These are phyloP conservation scores for Rhytidiadelphus loreus DNA, from an alignment of 225 moss, liverwort and hornwort species.

Conservation along the genomic window DNA sequence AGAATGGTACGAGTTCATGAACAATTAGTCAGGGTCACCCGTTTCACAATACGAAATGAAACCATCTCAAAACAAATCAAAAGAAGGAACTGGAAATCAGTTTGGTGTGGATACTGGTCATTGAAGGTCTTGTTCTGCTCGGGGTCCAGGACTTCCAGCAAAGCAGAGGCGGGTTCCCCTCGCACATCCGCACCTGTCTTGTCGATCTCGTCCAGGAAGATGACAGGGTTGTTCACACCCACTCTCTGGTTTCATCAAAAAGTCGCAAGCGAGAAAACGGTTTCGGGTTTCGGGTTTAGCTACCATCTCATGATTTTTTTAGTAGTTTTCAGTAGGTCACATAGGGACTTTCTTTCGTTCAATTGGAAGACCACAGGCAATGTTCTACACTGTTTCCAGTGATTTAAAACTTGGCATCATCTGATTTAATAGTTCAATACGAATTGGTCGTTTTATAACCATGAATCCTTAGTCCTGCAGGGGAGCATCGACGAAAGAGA, in stretches of 20 bases:
- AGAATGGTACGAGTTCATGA: background rate
- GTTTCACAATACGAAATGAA: background rate
- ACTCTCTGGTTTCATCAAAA: constrained; percentile 24
- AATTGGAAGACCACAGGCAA: background rate
- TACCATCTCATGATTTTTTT: background rate
- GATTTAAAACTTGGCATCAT: background rate
- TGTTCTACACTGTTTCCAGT: background rate
- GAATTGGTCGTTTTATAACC: background rate
- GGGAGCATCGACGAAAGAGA: background rate
- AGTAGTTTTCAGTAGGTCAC: background rate
- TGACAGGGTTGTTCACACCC: constrained; percentile 56
- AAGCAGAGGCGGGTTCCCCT: constrained; percentile 52
- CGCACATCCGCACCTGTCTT: constrained; percentile 62
- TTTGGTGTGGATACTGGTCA: constrained; percentile 36
- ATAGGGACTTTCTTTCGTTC: background rate
- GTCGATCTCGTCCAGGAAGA: constrained; percentile 60
- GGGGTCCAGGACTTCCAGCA: constrained; percentile 56
- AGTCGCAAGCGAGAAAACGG: background rate
- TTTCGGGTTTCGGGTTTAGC: background rate
- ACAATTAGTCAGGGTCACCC: background rate
- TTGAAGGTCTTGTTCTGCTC: constrained; percentile 63
- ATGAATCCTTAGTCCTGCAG: background rate
- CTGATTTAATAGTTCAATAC: background rate
- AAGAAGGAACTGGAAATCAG: background rate
- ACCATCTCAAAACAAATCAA: background rate